Base-by-base conservation (phyloP, 331 rosid species). In the Malus hybrid region DNA sequence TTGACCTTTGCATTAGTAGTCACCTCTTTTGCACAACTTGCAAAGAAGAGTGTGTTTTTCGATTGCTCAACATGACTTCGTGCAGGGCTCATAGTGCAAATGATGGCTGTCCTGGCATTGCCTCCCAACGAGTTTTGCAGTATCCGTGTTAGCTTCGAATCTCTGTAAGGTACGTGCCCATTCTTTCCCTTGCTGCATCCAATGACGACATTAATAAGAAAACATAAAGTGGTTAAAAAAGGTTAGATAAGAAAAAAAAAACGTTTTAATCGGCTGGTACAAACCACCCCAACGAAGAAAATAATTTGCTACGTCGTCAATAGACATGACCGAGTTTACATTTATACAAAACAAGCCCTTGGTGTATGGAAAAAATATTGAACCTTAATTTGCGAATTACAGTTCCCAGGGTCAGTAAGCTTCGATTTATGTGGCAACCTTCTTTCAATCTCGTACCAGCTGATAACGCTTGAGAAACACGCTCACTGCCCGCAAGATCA, bases 401-500 rank as follows among this genome's bases (percentile, higher is more conserved):
- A 74, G 90, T 89, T 82, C 98, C 98, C 27, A 93, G 89, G 73
- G 89, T 81, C 79, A 93, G 83, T 83, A 93, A 86, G 83, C 98
- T 93, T 82, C 91, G 93, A 80, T 90, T 93, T 73, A 93, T 93
- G 88, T 93, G 95, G 83, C 90, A 82, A 22, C 98, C 97, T 87
- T 93, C 98, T 82, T 93, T 93, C 80, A 93, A 71, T 85, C 95
- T 89, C 78, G 90, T 33, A 50, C 97, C 95, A 32, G 85, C 91
- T 50, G 98, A 87, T 75, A 85, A 46, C 46, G 95, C 61, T 76
- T 90, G 98, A 87, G 95, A 80, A 86, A 92, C 86, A 56, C 97
- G 95, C 79, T 93, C 98, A 34, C 95, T 93, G 36, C 97, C 98
- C 4, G 97, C 97, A 68, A 93, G 89, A 85, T 93, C 98, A 64